Conservation (phyloP, 768 basidiomycete species). For the Hericium rajendrae region DNA sequence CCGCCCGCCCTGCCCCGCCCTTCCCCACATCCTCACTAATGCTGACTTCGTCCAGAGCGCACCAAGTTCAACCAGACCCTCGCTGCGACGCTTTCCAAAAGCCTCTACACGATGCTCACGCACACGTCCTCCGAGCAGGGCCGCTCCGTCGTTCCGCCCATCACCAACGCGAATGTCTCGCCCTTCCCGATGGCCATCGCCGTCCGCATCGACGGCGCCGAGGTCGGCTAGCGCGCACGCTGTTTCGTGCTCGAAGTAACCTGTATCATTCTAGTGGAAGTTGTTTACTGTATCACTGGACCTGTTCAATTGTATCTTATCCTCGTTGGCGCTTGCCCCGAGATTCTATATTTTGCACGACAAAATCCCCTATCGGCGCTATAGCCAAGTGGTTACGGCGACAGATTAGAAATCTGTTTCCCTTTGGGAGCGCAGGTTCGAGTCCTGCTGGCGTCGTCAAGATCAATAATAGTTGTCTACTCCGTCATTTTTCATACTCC, state of each 20-base stretch:
- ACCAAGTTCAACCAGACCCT: constrained; percentile 48
- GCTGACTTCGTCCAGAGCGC: constrained; percentile 19
- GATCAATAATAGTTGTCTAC: neutral
- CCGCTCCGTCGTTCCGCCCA: constrained; percentile 64
- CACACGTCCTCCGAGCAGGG: constrained; percentile 76
- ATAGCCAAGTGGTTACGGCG: constrained; percentile 24
- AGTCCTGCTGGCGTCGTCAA: constrained; percentile 33
- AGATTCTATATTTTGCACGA: neutral
- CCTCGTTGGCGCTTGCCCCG: too few relatives aligned
- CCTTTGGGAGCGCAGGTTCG: constrained; percentile 32
- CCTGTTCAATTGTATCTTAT: too few relatives aligned
- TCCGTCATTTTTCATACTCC: neutral
- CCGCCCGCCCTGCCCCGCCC: constrained; percentile 2
- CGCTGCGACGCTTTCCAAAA: constrained; percentile 49
- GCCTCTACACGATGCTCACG: constrained; percentile 60
- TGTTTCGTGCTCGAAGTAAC: neutral
- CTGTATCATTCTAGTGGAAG: too few relatives aligned
- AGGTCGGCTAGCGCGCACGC: constrained; percentile 33
- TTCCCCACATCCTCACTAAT: too few relatives aligned
- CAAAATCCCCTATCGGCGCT: neutral
- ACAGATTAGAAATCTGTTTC: constrained; percentile 50
- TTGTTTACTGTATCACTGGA: too few relatives aligned
- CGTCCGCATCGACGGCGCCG: constrained; percentile 59
- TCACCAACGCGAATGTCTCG: constrained; percentile 63
- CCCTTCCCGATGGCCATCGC: constrained; percentile 70